Percentiles rank a stretch among this genome's conserved stretches.
Conservation (phyloP, 208 protist species). For the Tritrichomonas musculus region DNA sequence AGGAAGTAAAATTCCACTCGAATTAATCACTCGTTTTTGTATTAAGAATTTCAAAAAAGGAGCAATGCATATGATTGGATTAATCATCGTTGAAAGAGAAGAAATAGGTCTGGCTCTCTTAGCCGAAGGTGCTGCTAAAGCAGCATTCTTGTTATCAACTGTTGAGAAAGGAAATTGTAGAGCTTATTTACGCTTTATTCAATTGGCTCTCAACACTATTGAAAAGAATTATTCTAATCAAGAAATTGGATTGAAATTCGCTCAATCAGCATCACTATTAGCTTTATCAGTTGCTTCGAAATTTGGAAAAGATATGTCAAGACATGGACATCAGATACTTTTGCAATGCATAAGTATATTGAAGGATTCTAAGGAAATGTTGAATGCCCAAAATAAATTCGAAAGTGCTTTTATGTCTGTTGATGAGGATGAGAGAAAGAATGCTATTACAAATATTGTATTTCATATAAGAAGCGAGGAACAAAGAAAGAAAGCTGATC, state of each 20-base stretch:
- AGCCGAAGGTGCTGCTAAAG: not conserved
- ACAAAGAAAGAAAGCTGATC: not conserved
- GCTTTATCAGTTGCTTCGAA: not conserved
- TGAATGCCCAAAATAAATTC: not conserved
- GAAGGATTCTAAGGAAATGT: not conserved
- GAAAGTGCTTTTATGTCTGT: not conserved
- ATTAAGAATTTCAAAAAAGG: not conserved
- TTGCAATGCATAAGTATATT: not conserved
- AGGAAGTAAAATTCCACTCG: not conserved
- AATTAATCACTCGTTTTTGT: not conserved
- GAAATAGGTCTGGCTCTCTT: not conserved
- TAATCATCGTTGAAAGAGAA: not conserved
- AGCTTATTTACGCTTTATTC: not conserved
- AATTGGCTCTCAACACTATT: not conserved
- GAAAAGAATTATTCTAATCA: not conserved
- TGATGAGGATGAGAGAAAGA: not conserved
- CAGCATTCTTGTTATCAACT: not conserved
- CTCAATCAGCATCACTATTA: not conserved
- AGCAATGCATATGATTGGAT: not conserved
- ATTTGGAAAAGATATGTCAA: not conserved
- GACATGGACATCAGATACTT: not conserved
- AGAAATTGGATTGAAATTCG: not conserved
- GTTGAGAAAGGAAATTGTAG: not conserved
- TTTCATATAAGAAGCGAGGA: not conserved
- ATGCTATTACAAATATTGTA: not conserved